Evolutionary conservation across 495 filamentous ascomycete genomes (phyloP).

Genomic region (Podospora fimiseda): DNA sequence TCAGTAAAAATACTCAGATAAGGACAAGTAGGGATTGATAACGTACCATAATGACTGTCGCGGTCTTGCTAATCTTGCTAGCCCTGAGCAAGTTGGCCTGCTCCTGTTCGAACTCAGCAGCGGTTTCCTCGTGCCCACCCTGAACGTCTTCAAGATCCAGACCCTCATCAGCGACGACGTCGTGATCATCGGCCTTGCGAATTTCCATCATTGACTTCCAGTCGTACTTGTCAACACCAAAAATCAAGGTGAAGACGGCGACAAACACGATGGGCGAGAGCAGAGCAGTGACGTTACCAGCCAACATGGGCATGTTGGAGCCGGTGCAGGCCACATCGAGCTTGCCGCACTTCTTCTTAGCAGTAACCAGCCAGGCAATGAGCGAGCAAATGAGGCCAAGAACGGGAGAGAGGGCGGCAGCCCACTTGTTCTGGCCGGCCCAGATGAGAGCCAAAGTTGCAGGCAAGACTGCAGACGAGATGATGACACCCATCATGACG

Average conservation of each 20-base stretch:
- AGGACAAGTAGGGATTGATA: not conserved
- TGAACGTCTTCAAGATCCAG: conserved; percentile 66
- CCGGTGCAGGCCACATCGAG: conserved; percentile 73
- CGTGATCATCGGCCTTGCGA: conserved; percentile 74
- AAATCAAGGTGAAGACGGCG: conserved; percentile 67
- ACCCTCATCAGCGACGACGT: conserved; percentile 60
- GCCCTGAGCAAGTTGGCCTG: conserved; percentile 62
- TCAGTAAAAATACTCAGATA: not conserved
- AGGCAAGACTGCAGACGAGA: conserved; percentile 77
- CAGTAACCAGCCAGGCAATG: conserved; percentile 86
- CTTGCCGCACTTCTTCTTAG: conserved; percentile 66
- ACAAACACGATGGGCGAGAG: conserved; percentile 75
- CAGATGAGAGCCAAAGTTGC: conserved; percentile 76
- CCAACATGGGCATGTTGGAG: conserved; percentile 82
- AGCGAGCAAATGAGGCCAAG: conserved; percentile 71
- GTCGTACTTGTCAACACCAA: conserved; percentile 79
- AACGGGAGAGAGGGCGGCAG: conserved; percentile 66
- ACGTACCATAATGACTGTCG: conserved; percentile 59
- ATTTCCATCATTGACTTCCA: conserved; percentile 83
- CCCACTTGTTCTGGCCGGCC: conserved; percentile 77
- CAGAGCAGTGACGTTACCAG: conserved; percentile 72
- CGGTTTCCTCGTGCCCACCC: conserved; percentile 42
- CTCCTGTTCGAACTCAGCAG: conserved; percentile 49
- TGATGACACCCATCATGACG: conserved; percentile 87
- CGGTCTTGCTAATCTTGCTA: conserved; percentile 68